Evolutionary conservation across 495 filamentous ascomycete species (phyloP), one percentile per base, ranked within the genome.

Genomic region (Aspergillus cavernicola): DNA sequence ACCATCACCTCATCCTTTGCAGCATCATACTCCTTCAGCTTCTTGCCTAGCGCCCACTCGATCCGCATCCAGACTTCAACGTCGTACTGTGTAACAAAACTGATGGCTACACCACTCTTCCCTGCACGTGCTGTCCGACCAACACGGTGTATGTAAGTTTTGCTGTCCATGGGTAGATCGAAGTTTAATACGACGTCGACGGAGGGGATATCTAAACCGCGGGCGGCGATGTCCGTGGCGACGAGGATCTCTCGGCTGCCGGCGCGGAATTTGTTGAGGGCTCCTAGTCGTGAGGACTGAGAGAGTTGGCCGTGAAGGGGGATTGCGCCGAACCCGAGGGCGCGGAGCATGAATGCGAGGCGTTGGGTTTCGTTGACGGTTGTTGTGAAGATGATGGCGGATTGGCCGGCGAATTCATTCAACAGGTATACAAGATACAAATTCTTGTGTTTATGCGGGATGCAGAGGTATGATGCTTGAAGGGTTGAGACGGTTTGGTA

Each of bases 111-210:
- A n/a, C 92, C 92, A 20, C 82, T 84, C 62, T 89, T 89, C 12
- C 92, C 92, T 0, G 93, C 92, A 67, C 93, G 80, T 0, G 93
- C 93, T 0, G 93, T 98, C 54, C 93, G 86, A 6, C 93, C 93
- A 2, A 97, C 92, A 35, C 93, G 84, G 65, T 98, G 93, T 45
- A 98, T 88, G 61, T 97, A 98, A 0, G 90, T 96, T 68, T 96
- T 93, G 61, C 83, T 47, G 56, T 92, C 89, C 12, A 76, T 75
- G 0, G 89, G 88, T 7, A 96, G 71, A 62, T 97, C 92, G 54
- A 83, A 88, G 66, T 97, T 96, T 46, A 98, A 59, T 3, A 98
- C 90, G 0, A 90, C 69, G 55, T 96, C 92, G 3, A 98, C 93
- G 39, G 82, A 84, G 18, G 92, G 91, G 53, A 97, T 95, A 80